Base-by-base conservation (phyloP, 2,329 filamentous ascomycete species). In the Colletotrichum somersetense region DNA sequence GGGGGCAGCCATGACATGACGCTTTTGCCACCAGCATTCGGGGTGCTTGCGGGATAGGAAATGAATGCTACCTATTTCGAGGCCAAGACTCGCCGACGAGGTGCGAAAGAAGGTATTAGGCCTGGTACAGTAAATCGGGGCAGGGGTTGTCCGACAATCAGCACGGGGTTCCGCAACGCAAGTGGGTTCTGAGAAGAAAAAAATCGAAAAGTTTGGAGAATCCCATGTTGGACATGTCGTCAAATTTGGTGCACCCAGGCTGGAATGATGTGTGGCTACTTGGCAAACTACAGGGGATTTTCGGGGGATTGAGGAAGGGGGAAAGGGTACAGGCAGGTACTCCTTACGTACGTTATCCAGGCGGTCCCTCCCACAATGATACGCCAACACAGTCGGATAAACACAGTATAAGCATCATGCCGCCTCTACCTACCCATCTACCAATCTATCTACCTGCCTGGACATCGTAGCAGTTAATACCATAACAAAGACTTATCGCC, bases 131-230 rank as follows among this genome's bases (percentile, higher is more conserved):
- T 11, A 38, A 35, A n/a, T 11, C 23, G 20, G 42, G 16, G 20
- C 35, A 48, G 38, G 35, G 56, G 55, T n/a, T 38, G 35, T 61
- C 30, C 55, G 33, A 26, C 30, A 33, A 3, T 6, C 14, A 23
- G 23, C 12, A 3, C 23, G 5, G 46, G 62, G 67, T 40, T n/a
- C n/a, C 46, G 48, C 35, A 33, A 11, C 35, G 16, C 42, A 42
- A 71, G 57, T 71, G 68, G 68, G 62, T 52, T 35, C 42, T 20
- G 6, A 8, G n/a, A 5, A 20, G 20, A 20, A 23, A 48, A 67
- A 68, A 61, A 73, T 66, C 56, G 67, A 62, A 62, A 73, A 73
- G 67, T 71, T 71, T 71, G 67, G 61, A 73, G 57, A 73, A 66
- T 73, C 56, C 71, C 71, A 73, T 73, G 66, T 71, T 71, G 50